These are phyloP conservation scores for Coemansia sp. DNA, from an alignment of 192 early-diverging fungal species.

Conservation along the genomic window DNA sequence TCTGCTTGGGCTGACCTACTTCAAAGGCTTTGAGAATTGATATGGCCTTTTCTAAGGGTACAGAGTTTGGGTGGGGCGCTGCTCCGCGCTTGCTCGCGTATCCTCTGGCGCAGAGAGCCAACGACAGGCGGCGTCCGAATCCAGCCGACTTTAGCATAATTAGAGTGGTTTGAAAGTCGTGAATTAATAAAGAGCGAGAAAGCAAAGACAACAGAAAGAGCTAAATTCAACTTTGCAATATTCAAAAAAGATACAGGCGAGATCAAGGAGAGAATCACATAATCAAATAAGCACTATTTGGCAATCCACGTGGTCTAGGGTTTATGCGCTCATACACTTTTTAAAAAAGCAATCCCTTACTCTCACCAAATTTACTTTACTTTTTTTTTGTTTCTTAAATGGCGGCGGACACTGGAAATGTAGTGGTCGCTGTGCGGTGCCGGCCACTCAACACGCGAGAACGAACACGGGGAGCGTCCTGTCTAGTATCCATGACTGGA, in stretches of 20 bases:
- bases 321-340: not conserved
- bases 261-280: not conserved
- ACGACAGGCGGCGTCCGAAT: slow-evolving; percentile 14
- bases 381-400: not conserved
- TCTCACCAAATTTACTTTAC: not conserved
- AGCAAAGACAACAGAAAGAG: not conserved
- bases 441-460: slow-evolving; percentile 78
- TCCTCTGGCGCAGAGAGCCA: not conserved
- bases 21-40: slow-evolving; percentile 66
- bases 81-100: slow-evolving; percentile 28
- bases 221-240: not conserved
- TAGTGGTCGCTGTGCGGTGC: slow-evolving; percentile 77
- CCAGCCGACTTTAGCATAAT: not conserved
- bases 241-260: not conserved
- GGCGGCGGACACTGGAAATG: slow-evolving; percentile 43
- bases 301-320: not conserved
- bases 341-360: not conserved
- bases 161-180: not conserved
- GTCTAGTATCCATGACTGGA: slow-evolving; percentile 74
- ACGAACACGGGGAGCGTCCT: slow-evolving; percentile 63
- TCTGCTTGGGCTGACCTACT: slow-evolving; percentile 64
- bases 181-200: not conserved
- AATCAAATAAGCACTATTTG: not conserved
- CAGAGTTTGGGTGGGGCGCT: slow-evolving; percentile 54
- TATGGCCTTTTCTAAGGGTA: slow-evolving; percentile 58